Percentiles rank a stretch among this genome's conserved stretches.
These are phyloP conservation scores for Epichloe festucae DNA, from an alignment of 2,329 filamentous ascomycete genomes.

Conservation along the genomic window DNA sequence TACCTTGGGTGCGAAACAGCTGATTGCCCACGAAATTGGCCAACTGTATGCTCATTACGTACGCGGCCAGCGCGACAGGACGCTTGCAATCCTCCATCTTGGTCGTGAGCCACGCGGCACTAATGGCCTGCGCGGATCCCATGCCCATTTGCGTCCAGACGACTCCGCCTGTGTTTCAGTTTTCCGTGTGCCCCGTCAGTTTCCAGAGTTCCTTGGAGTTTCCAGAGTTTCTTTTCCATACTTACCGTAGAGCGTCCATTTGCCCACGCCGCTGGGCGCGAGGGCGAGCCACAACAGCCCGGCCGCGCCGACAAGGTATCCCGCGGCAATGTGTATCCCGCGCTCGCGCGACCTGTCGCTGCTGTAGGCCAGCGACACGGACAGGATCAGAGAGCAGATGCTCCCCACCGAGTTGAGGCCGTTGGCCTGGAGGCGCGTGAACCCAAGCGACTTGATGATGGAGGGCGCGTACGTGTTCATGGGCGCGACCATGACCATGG, in stretches of 20 bases:
- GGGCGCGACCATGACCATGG: conserved; percentile 19
- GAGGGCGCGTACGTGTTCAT: conserved; percentile 19
- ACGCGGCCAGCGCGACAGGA: conserved; percentile 16
- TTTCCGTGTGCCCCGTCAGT: not conserved
- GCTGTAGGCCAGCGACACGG: conserved; percentile 13
- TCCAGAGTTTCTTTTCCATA: no score
- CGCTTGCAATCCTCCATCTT: conserved; percentile 18
- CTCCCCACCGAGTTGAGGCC: conserved; percentile 17
- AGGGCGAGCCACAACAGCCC: conserved; percentile 16
- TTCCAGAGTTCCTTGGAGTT: no score
- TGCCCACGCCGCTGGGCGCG: conserved; percentile 11
- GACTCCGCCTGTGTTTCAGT: conserved; percentile 10
- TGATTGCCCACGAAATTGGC: conserved; percentile 19
- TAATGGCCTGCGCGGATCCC: conserved; percentile 18
- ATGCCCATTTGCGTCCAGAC: conserved; percentile 21
- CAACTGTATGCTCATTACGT: conserved; percentile 19
- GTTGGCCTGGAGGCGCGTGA: conserved; percentile 15
- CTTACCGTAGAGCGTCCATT: conserved; percentile 15
- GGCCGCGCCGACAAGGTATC: conserved; percentile 14
- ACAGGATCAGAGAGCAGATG: conserved; percentile 15
- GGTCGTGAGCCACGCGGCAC: conserved; percentile 16
- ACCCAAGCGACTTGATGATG: conserved; percentile 17
- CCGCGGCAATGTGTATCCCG: conserved; percentile 15
- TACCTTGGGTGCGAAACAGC: conserved; percentile 15
- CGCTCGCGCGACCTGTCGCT: conserved; percentile 17